These are phyloP conservation scores for Tetrapisispora namnaoensis DNA, from an alignment of 805 yeast genomes.

Conservation along the genomic window DNA sequence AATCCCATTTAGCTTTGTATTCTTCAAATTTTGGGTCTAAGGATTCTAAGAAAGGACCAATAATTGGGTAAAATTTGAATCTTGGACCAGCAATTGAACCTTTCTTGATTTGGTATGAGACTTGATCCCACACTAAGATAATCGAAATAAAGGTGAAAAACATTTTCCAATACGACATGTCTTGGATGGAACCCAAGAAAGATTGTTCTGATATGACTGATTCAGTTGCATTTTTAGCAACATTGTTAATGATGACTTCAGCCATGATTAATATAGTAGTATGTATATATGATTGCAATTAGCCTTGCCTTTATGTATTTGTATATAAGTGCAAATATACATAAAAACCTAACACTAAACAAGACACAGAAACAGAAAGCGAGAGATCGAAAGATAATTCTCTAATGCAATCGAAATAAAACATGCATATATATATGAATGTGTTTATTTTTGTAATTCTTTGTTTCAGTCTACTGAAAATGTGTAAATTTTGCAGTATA, in stretches of 20 bases:
- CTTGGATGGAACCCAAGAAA: background rate
- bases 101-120: conserved; percentile 69
- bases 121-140: conserved; percentile 56
- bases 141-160: conserved; percentile 38
- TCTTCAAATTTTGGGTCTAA: conserved; percentile 93
- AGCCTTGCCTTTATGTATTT: background rate
- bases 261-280: background rate
- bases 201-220: background rate
- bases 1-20: conserved; percentile 85
- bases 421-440: background rate
- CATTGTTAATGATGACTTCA: conserved; percentile 1
- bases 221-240: background rate
- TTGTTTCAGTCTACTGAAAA: no score
- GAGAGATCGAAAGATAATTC: no score
- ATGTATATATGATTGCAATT: background rate
- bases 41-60: conserved; percentile 92
- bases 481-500: no score
- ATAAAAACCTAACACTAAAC: background rate
- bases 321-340: background rate
- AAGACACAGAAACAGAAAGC: no score
- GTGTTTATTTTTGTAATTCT: no score
- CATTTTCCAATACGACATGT: conserved; percentile 23
- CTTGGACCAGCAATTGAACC: conserved; percentile 88
- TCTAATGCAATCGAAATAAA: no score
- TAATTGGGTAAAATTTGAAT: conserved; percentile 84